phyloP scores from a whole-genome alignment of 2,329 filamentous ascomycete species.

The Orbilia javanica region DNA sequence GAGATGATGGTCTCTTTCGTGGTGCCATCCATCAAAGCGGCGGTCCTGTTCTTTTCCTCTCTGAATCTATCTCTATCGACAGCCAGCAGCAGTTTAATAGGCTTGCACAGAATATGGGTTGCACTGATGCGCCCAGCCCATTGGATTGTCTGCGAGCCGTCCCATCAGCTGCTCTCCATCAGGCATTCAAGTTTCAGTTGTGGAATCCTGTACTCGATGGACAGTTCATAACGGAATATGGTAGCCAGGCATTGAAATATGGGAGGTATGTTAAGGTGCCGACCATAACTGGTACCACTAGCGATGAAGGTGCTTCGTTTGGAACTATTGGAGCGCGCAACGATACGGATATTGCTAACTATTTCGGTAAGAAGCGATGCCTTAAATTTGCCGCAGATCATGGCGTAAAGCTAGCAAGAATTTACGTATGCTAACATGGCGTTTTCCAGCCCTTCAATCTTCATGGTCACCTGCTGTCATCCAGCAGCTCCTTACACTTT shows the following conservation, averaged over 20 bases:
- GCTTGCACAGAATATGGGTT: conserved; percentile 73
- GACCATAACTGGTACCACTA: conserved; percentile 74
- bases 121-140: conserved; percentile 71
- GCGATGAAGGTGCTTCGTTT: conserved; percentile 75
- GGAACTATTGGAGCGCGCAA: conserved; percentile 28
- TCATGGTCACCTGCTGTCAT: conserved; percentile 24
- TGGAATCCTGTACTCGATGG: conserved; percentile 69
- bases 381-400: not conserved
- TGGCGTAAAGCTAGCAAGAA: not conserved
- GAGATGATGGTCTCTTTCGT: conserved; percentile 71
- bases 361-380: conserved; percentile 13
- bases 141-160: conserved; percentile 75
- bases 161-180: conserved; percentile 73
- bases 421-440: not conserved
- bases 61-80: conserved; percentile 72
- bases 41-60: conserved; percentile 69
- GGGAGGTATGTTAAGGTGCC: conserved; percentile 76
- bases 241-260: conserved; percentile 70
- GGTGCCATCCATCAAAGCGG: conserved; percentile 70
- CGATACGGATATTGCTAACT: conserved; percentile 5
- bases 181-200: conserved; percentile 69
- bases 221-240: conserved; percentile 70
- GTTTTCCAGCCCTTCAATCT: not conserved
- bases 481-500: conserved; percentile 19
- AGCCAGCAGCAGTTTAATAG: conserved; percentile 74